phyloP scores from a whole-genome alignment of 768 basidiomycete species.

The Amanita fuliginea region DNA sequence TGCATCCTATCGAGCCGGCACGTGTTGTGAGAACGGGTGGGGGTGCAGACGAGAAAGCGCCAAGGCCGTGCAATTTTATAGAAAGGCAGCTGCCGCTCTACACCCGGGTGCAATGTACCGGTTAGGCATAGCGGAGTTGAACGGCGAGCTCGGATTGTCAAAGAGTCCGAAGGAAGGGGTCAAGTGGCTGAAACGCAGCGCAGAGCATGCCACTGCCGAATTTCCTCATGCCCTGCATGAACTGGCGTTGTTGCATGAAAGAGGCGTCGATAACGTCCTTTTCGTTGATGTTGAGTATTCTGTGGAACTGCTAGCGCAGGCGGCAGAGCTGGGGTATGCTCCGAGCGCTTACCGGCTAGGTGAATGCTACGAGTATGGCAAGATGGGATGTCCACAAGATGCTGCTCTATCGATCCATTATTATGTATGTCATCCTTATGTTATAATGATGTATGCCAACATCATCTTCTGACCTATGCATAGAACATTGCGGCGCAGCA shows the following conservation, averaged over 20 bases:
- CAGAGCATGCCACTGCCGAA: conserved; percentile 88
- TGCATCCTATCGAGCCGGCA: conserved; percentile 90
- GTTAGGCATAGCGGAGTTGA: conserved; percentile 90
- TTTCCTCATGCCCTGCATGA: conserved; percentile 97
- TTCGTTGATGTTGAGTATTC: conserved; percentile 97
- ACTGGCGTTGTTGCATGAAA: conserved; percentile 85
- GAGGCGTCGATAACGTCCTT: conserved; percentile 96
- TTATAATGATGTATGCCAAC: background rate
- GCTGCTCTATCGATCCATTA: conserved; percentile 97
- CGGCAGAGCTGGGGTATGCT: conserved; percentile 91
- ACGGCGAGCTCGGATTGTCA: conserved; percentile 82
- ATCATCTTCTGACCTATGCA: conserved; percentile 3
- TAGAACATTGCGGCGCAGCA: conserved; percentile 98
- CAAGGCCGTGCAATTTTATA: conserved; percentile 88
- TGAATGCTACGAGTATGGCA: conserved; percentile 99
- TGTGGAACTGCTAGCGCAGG: conserved; percentile 88
- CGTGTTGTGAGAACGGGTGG: conserved; percentile 99
- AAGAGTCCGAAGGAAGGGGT: conserved; percentile 93
- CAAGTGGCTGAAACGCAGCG: conserved; percentile 96
- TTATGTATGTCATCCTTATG: conserved; percentile 58
- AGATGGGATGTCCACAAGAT: conserved; percentile 97
- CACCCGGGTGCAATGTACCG: conserved; percentile 97
- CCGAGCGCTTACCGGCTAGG: conserved; percentile 93
- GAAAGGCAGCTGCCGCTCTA: conserved; percentile 82
- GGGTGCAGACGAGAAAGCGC: conserved; percentile 87